Base-by-base conservation (phyloP, 805 yeast species). In the Wickerhamiella azyma region DNA sequence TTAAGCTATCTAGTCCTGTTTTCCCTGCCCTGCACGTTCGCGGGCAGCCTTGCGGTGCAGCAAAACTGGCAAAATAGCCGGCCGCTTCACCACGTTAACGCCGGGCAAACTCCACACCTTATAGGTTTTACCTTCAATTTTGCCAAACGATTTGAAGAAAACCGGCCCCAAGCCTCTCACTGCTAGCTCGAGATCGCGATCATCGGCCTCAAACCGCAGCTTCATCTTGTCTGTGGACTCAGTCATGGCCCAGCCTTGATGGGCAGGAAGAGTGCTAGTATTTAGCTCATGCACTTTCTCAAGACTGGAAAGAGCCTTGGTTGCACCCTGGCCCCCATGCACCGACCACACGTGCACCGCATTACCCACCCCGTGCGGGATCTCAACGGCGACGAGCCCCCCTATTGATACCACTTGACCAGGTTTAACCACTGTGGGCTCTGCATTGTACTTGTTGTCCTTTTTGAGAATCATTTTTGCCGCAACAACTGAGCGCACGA, bases 371-470 rank as follows among this genome's bases (percentile, higher is more conserved):
- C 41, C 42, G 3, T 50, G 53, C 1, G 59, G 58, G 7, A 55
- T 40, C 43, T 60, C 53, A 1, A 62, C 45, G 2, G 52, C 59
- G 0, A 57, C 52, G n/a, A 64, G 46, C 0, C 68, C 68, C 2
- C 63, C 67, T 8, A 64, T 46, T 26, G 55, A 63, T 41, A 58
- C 59, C 45, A 52, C 52, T 55, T 48, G 67, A 44, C 65, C 65
- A 39, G 56, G 51, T 49, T 46, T 44, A 47, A 50, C 61, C 37
- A 49, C 52, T 55, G 56, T 49, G 46, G 50, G 55, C 42, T 45
- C 40, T 29, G 21, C 50, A 50, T 39, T 46, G 43, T 51, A 56
- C 41, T 37, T 50, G 26, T 60, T 57, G 46, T 48, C 43, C 29
- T 51, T 53, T 36, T 44, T 48, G 45, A 37, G 55, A 50, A 52